Base-by-base conservation (phyloP, 192 early-diverging fungal species). In the Dissophora globulifera region DNA sequence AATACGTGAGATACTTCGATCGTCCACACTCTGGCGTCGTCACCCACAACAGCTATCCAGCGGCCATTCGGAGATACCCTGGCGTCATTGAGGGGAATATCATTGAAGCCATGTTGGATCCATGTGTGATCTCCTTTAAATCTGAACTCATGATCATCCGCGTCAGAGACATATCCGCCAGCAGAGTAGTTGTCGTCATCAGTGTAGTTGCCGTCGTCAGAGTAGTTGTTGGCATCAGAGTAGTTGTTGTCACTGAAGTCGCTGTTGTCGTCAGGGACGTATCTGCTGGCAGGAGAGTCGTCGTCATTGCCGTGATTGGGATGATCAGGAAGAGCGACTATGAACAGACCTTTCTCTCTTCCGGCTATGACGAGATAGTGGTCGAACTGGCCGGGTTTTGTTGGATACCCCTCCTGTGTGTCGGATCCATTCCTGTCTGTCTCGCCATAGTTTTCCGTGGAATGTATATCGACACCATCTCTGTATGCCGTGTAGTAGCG, bases 61-160 rank as follows among this genome's bases (percentile, higher is more conserved):
- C 64, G 64, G n/a, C 84, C 84, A 29, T 82, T 66, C 1, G 84
- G 84, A n/a, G 78, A 82, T 32, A 71, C 79, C 40, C 59, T 67
- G 54, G 82, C 82, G 43, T 86, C 82, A 43, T 86, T 86, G 66
- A 86, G 62, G 1, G 61, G 30, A 17, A 58, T 65, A 2, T 48
- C 52, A 48, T 45, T 43, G 65, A 85, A 49, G 23, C 61, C 72
- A 15, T 26, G 53, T 16, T 46, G 47, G 16, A 76, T 76, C 72
- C 72, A 76, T 17, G 72, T 76, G 38, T 56, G 54, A 11, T 61
- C 50, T 9, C 61, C 22, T 20, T 61, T 61, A 47, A 27, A 62
- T 57, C 56, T 67, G 64, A 31, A 76, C 19, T 67, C 40, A 15
- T 32, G 25, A 4, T 22, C n/a, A n/a, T n/a, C n/a, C n/a, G n/a